Evolutionary conservation across 148 eudicot species (phyloP), one percentile per base, ranked within the genome.

Genomic region (Fagopyrum tataricum): DNA sequence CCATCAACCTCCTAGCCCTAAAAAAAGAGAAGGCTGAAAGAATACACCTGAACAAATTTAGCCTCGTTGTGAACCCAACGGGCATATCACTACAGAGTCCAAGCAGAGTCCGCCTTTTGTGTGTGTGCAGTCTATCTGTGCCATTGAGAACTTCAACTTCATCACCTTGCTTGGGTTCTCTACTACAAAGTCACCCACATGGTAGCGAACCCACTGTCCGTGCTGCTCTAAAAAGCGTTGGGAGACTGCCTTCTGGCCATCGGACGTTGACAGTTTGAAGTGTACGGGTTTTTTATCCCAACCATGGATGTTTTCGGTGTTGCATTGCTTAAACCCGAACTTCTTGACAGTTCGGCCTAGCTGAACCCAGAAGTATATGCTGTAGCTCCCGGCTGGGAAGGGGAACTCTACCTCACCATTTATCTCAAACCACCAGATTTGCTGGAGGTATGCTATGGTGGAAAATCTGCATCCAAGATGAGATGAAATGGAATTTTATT

Each of bases 41-140:
- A 55, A 77, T 80, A 76, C 43, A 21, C 79, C 79, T 84, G 86
- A 89, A 85, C 67, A 73, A 81, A 92, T 83, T 84, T 79, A 87
- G 85, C 79, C 92, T 84, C 81, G 80, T 86, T 72, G 71, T 79
- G 87, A 59, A 14, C 41, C 75, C 11, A 17, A 14, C 11, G 68
- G 76, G 69, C 51, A 73, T 41, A 73, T 73, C 15, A 56, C 41
- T 5, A 73, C 76, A 5, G 76, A 43, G 51, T 73, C 76, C 39
- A 73, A 44, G 52, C 76, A 59, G 12, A 73, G 76, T 40, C 76
- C 76, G 8, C 76, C 76, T 59, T 73, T 73, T 12, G 76, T 73
- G 76, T 73, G 76, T 9, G 76, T 73, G 51, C 76, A 73, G 51
- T 73, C 76, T 3, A 73, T 72, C 47, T 72, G 75, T 8, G 61